These are phyloP conservation scores for Candida piceae DNA, from an alignment of 805 yeast species.

Conservation along the genomic window DNA sequence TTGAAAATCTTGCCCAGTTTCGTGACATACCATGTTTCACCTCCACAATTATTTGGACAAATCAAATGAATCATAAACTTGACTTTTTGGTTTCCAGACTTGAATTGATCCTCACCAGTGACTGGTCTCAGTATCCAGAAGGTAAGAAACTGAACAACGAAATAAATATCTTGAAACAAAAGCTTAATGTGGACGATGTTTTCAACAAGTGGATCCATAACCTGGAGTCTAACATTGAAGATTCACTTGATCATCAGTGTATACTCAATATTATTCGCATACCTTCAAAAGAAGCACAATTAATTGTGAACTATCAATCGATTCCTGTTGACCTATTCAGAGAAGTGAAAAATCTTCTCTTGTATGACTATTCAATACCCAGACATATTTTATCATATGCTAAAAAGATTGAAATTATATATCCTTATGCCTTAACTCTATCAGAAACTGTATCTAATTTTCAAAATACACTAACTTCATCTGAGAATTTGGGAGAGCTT, in stretches of 20 bases:
- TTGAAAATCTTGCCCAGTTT: slow-evolving; percentile 31
- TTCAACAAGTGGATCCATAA: slow-evolving; percentile 45
- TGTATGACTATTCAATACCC: slow-evolving; percentile 55
- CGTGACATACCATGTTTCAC: slow-evolving; percentile 45
- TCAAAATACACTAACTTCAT: slow-evolving; percentile 9
- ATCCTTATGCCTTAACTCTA: slow-evolving; percentile 53
- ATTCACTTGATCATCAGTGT: slow-evolving; percentile 8
- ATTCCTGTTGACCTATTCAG: slow-evolving; percentile 38
- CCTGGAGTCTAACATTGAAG: slow-evolving; percentile 6
- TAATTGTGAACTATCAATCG: slow-evolving; percentile 50
- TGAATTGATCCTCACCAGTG: slow-evolving; percentile 49
- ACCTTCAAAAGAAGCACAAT: slow-evolving; percentile 16
- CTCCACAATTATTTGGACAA: slow-evolving; percentile 46
- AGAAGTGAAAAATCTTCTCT: slow-evolving; percentile 48
- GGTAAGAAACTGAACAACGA: slow-evolving; percentile 60
- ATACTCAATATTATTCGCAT: slow-evolving; percentile 35
- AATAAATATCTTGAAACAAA: slow-evolving; percentile 38
- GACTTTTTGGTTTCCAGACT: slow-evolving; percentile 38
- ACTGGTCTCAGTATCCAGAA: slow-evolving; percentile 59
- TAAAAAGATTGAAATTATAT: slow-evolving; percentile 43
- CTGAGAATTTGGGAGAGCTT: slow-evolving; percentile 33
- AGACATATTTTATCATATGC: slow-evolving; percentile 42
- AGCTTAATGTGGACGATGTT: slow-evolving; percentile 37
- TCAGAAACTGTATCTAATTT: slow-evolving; percentile 46
- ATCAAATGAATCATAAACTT: slow-evolving; percentile 44